Base-by-base conservation (phyloP, 2,329 filamentous ascomycete species). In the Colletotrichum chrysophilum region DNA sequence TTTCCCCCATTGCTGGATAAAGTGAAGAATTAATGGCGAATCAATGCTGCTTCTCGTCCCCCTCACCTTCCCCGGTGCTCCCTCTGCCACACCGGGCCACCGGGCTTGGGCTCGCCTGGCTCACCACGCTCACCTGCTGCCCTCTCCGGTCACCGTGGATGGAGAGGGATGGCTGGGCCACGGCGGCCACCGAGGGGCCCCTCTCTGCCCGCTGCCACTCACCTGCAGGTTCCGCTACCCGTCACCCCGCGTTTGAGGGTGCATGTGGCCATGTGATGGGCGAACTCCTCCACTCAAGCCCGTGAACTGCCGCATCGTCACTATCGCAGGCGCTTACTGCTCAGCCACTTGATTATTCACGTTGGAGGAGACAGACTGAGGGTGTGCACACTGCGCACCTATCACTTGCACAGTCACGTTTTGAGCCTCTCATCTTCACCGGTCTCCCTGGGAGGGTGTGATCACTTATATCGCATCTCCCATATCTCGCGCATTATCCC, bases 261-360 rank as follows among this genome's bases (percentile, higher is more conserved):
- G 71, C 74, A 76, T 75, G 74, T 32, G 58, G 16, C 58, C 58
- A 36, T 32, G 32, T 75, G 74, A 76, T 61, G 74, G 38, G 38
- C 66, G 71, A 76, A 75, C 74, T 66, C 66, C 72, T 76, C 71
- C 74, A 76, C 74, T 75, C 24, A 62, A 55, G n/a, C 30, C 56
- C 38, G 43, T 55, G 71, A 75, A 75, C 74, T 28, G 36, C 70
- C 56, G 58, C 64, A 55, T 70, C 66, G 24, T 74, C 70, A 30
- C 70, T 26, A n/a, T 36, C 18, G 21, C 21, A 43, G 58, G 58
- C 70, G 70, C 73, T 73, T 73, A 55, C 16, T 52, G 26, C 8
- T 10, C 21, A 21, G 74, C 74, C 74, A 76, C 56, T 76, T 76
- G 74, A 76, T 28, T 43, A 16, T 75, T 52, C 62, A 75, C 68